phyloP scores from a whole-genome alignment of 768 basidiomycete genomes.

The Suillus tomentosus region DNA sequence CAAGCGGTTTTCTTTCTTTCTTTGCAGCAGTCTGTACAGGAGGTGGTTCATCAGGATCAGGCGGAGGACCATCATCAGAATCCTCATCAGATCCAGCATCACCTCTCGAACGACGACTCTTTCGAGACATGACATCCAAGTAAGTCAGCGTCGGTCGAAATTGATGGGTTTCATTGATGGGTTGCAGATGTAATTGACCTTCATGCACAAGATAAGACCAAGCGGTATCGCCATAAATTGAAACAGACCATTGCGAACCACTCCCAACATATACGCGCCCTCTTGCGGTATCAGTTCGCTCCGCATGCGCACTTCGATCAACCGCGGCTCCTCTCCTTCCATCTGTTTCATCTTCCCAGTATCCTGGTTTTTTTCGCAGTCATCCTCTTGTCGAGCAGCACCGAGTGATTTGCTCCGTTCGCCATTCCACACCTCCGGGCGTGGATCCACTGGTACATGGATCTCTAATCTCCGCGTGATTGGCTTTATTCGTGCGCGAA shows the following conservation, averaged over 20 bases:
- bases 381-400: conserved; percentile 66
- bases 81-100: conserved; percentile 64
- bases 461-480: conserved; percentile 65
- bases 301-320: conserved; percentile 69
- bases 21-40: conserved; percentile 42
- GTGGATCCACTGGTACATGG: conserved; percentile 80
- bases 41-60: conserved; percentile 72
- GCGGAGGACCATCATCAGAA: conserved; percentile 77
- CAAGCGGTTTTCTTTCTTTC: conserved; percentile 63
- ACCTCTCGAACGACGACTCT: conserved; percentile 50
- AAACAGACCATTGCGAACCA: conserved; percentile 66
- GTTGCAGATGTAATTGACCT: conserved; percentile 76
- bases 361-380: conserved; percentile 77
- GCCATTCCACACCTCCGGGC: conserved; percentile 79
- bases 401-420: conserved; percentile 71
- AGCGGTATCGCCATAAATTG: conserved; percentile 1
- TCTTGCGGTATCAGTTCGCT: conserved; percentile 71
- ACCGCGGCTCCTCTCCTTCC: conserved; percentile 59
- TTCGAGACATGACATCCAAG: conserved; percentile 71
- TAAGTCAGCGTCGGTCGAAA: conserved; percentile 82
- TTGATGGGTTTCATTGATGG: conserved; percentile 77
- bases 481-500: conserved; percentile 73
- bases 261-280: conserved; percentile 74
- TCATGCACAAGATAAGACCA: conserved; percentile 28
- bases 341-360: conserved; percentile 41